phyloP scores from a whole-genome alignment of 345 rosid species.

The Raphanus raphanistrum region DNA sequence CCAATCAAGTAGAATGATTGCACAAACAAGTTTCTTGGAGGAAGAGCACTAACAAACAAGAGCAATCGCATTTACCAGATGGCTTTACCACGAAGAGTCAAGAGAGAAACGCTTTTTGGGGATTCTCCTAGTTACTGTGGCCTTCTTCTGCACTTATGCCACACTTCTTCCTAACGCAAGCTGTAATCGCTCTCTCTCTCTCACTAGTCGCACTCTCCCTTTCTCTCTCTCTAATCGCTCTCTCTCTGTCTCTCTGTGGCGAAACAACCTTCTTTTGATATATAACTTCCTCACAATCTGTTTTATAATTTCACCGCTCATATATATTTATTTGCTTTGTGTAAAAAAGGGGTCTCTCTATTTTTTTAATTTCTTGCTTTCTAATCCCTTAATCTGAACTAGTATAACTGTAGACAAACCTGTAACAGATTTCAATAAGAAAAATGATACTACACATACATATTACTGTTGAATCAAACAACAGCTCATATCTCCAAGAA shows the following conservation, averaged over 20 bases:
- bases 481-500: conserved; percentile 9
- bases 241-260: conserved; percentile 16
- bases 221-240: background rate
- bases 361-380: conserved; percentile 25
- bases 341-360: conserved; percentile 4
- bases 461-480: background rate
- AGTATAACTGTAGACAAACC: background rate
- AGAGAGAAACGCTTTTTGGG: conserved; percentile 9
- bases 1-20: no score
- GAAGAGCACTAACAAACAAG: conserved; percentile 11
- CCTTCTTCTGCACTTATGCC: conserved; percentile 18
- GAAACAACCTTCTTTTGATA: conserved; percentile 26
- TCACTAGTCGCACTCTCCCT: background rate
- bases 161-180: conserved; percentile 6
- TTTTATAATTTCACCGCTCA: conserved; percentile 31
- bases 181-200: background rate
- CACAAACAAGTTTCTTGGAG: background rate
- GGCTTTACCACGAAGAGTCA: background rate
- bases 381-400: conserved; percentile 25
- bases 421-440: conserved; percentile 7
- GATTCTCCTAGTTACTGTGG: conserved; percentile 18
- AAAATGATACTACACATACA: background rate
- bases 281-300: conserved; percentile 17
- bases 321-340: conserved; percentile 21
- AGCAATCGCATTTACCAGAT: conserved; percentile 36